Evolutionary conservation across 2,329 filamentous ascomycete species (phyloP).

Genomic region (Aspergillus brunneoviolaceus): DNA sequence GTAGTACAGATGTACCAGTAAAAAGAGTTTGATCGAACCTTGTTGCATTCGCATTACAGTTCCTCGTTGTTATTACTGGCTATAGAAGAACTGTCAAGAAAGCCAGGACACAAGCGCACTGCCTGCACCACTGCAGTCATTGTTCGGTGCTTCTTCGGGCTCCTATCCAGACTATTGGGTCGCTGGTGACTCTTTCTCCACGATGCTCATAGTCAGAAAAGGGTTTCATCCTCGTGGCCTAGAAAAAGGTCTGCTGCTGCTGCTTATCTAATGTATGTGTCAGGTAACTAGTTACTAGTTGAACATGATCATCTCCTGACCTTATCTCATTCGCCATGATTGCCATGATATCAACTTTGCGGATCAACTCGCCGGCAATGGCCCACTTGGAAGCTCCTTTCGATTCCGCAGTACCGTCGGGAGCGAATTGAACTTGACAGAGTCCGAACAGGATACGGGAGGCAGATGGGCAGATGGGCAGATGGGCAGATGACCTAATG

Average conservation of each 20-base stretch:
- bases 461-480: neutral
- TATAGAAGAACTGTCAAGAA: neutral
- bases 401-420: neutral
- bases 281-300: neutral
- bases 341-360: neutral
- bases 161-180: neutral
- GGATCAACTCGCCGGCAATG: neutral
- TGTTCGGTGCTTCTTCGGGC: neutral
- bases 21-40: neutral
- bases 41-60: neutral
- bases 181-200: neutral
- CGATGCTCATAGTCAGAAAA: neutral
- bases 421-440: neutral
- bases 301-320: constrained; percentile 3
- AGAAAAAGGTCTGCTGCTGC: neutral
- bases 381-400: constrained; percentile 1
- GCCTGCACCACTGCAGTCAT: neutral
- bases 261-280: too few species aligned
- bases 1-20: neutral
- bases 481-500: neutral
- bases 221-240: neutral
- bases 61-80: neutral
- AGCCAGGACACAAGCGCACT: neutral
- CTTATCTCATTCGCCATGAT: neutral
- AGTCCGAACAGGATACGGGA: neutral